phyloP scores from a whole-genome alignment of 2,329 filamentous ascomycete species.

The Fusarium nematophilum region DNA sequence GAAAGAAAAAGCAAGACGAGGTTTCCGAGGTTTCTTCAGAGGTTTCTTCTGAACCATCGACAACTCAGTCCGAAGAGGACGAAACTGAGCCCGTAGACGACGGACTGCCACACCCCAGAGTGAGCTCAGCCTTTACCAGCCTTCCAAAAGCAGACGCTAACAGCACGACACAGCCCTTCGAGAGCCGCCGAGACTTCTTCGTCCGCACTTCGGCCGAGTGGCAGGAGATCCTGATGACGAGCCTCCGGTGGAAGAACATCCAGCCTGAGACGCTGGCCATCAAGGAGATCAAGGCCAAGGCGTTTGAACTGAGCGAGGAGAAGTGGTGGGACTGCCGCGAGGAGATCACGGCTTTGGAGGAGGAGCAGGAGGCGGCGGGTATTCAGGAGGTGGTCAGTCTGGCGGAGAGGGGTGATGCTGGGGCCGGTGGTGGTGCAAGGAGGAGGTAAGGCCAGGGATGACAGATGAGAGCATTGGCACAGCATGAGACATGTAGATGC shows the following conservation, averaged over 20 bases:
- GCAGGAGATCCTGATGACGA: constrained; percentile 87
- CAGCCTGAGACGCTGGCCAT: constrained; percentile 76
- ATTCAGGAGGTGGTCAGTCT: constrained; percentile 95
- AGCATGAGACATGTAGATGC: not conserved
- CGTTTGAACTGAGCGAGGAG: constrained; percentile 91
- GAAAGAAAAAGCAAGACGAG: constrained; percentile 65
- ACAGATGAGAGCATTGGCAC: not conserved
- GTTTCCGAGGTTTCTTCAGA: constrained; percentile 53
- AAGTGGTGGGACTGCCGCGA: constrained; percentile 99
- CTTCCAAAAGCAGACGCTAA: not conserved
- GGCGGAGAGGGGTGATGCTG: constrained; percentile 75
- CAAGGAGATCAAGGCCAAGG: constrained; percentile 93
- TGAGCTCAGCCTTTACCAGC: constrained; percentile 46
- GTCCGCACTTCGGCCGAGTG: constrained; percentile 86
- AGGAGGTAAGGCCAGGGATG: constrained; percentile 43
- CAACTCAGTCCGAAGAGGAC: constrained; percentile 54
- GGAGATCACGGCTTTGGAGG: constrained; percentile 90
- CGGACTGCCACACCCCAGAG: constrained; percentile 76
- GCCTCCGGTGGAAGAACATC: constrained; percentile 74
- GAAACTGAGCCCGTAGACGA: constrained; percentile 73
- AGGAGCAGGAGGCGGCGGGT: constrained; percentile 94
- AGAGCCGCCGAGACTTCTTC: constrained; percentile 92
- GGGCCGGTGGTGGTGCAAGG: constrained; percentile 47
- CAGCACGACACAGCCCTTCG: constrained; percentile 76
- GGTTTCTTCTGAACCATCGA: constrained; percentile 37